Conservation (phyloP, 495 filamentous ascomycete genomes). For the Penicillium lividum region DNA sequence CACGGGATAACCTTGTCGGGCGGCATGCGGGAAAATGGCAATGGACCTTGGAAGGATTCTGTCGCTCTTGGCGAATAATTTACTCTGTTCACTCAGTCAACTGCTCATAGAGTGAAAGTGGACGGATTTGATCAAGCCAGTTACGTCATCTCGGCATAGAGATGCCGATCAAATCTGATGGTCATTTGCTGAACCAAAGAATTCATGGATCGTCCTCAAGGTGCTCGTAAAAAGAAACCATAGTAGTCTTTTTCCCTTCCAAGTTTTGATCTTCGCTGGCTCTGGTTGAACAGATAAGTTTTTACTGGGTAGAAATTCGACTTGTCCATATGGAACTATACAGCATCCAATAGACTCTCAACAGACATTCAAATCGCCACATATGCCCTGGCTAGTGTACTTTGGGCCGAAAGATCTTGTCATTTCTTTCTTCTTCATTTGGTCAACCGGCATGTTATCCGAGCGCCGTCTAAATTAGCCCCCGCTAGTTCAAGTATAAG, state of each 20-base stretch:
- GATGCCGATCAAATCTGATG: constrained; percentile 19
- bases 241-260: neutral
- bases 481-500: neutral
- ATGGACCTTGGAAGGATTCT: neutral
- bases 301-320: neutral
- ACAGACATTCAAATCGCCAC: neutral
- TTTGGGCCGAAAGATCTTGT: neutral
- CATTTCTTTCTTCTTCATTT: neutral
- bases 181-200: neutral
- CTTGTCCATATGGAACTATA: neutral
- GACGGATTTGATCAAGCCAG: neutral
- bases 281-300: neutral
- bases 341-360: neutral
- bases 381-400: neutral
- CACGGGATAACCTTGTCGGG: constrained; percentile 5
- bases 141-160: constrained; percentile 30
- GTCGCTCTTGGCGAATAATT: neutral
- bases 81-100: neutral
- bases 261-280: no score
- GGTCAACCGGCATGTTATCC: neutral
- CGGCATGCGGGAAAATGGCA: neutral
- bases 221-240: neutral
- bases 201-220: neutral
- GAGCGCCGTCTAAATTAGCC: neutral
- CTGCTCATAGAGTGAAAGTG: neutral